phyloP scores from a whole-genome alignment of 768 basidiomycete species.

The Serpula lacrymans region DNA sequence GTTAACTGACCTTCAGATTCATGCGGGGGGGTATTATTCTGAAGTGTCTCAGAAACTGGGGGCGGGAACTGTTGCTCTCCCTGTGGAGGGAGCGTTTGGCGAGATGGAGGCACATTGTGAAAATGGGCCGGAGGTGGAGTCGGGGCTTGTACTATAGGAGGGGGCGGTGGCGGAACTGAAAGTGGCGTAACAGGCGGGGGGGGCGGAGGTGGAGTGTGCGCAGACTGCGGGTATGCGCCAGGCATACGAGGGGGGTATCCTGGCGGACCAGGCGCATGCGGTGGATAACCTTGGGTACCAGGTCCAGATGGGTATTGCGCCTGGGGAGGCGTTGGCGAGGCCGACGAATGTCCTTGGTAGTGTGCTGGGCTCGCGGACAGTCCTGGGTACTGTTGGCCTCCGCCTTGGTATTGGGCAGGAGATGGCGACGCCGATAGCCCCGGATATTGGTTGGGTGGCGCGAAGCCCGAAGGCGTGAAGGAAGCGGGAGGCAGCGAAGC shows the following conservation, averaged over 20 bases:
- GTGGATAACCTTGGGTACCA: not conserved
- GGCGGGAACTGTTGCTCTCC: not conserved
- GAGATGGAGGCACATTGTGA: constrained; percentile 3
- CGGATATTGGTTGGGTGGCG: constrained; percentile 33
- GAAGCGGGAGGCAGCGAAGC: constrained; percentile 9
- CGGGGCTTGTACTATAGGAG: constrained; percentile 16
- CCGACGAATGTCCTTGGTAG: constrained; percentile 9
- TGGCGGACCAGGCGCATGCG: constrained; percentile 7
- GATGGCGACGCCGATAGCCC: constrained; percentile 11
- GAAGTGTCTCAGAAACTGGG: constrained; percentile 1
- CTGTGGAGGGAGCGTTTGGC: not conserved
- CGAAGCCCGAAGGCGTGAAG: constrained; percentile 10
- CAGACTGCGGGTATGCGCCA: constrained; percentile 10
- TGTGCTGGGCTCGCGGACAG: constrained; percentile 5
- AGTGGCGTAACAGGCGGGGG: constrained; percentile 14
- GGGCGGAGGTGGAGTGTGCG: constrained; percentile 14
- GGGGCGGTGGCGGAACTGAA: constrained; percentile 10
- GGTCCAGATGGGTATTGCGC: constrained; percentile 5
- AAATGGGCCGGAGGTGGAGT: constrained; percentile 13
- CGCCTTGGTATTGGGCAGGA: constrained; percentile 9
- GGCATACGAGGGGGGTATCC: constrained; percentile 12
- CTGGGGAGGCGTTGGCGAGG: constrained; percentile 9
- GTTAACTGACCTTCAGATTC: constrained; percentile 1
- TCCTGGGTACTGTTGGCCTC: constrained; percentile 5
- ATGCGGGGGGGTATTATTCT: constrained; percentile 14